Conservation (phyloP, 345 rosid genomes). For the Corchorus capsularis region DNA sequence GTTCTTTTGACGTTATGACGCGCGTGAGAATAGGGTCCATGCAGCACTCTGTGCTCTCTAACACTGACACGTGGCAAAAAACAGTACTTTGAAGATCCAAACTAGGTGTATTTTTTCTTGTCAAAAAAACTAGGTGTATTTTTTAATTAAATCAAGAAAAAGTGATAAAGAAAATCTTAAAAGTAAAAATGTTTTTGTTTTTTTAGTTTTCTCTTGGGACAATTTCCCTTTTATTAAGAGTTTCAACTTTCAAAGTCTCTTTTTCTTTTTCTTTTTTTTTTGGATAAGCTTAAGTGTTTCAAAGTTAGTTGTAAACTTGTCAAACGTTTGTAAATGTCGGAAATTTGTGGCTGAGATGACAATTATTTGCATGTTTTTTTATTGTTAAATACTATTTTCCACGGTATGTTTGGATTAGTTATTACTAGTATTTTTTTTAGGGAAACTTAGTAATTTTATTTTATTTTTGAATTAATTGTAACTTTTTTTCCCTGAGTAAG, state of each 20-base stretch:
- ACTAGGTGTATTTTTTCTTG: background rate
- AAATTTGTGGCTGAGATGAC: background rate
- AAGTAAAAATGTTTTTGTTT: too few relatives aligned
- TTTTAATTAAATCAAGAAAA: background rate
- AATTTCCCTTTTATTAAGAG: background rate
- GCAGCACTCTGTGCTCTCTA: background rate
- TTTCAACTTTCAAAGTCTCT: too few relatives aligned
- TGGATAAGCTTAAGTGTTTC: too few relatives aligned
- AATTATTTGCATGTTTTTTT: background rate
- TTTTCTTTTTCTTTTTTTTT: too few relatives aligned
- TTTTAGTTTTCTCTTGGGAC: too few relatives aligned
- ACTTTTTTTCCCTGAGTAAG: too few relatives aligned
- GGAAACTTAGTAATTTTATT: too few relatives aligned
- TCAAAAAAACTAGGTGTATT: background rate
- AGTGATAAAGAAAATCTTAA: too few relatives aligned
- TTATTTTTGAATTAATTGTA: too few relatives aligned
- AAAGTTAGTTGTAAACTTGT: background rate
- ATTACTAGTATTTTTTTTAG: too few relatives aligned
- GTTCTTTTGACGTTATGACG: background rate
- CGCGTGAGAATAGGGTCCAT: conserved; percentile 13
- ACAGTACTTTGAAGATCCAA: background rate
- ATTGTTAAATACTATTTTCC: background rate
- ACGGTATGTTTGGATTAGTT: too few relatives aligned
- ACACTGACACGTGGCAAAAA: conserved; percentile 28
- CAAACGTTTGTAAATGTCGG: background rate